Evolutionary conservation across 2,329 filamentous ascomycete species (phyloP).

Genomic region (Diplodia mutila): DNA sequence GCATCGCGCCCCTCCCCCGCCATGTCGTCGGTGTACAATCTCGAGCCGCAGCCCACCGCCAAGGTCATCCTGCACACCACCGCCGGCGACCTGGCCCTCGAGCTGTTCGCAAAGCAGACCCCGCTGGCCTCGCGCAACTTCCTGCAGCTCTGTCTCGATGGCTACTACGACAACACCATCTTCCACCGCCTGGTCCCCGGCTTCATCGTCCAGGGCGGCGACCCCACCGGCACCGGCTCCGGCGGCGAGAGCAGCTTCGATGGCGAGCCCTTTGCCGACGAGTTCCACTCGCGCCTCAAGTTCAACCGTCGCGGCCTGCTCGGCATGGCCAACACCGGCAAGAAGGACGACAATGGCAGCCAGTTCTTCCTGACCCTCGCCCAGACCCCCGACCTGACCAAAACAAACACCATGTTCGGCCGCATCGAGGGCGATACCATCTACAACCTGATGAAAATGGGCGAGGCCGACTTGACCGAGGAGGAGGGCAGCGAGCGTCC

Average conservation of each 20-base stretch:
- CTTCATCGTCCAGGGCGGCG: slow-evolving; percentile 93
- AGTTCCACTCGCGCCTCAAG: slow-evolving; percentile 88
- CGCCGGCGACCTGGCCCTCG: slow-evolving; percentile 83
- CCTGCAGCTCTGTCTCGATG: slow-evolving; percentile 89
- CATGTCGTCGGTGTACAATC: slow-evolving; percentile 92
- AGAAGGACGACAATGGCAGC: slow-evolving; percentile 80
- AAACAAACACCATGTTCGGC: slow-evolving; percentile 92
- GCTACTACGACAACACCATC: slow-evolving; percentile 90
- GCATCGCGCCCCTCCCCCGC: slow-evolving; percentile 16
- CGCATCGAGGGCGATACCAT: slow-evolving; percentile 91
- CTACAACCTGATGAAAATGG: slow-evolving; percentile 93
- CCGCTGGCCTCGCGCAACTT: slow-evolving; percentile 94
- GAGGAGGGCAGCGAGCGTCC: slow-evolving; percentile 80
- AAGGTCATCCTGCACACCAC: slow-evolving; percentile 91
- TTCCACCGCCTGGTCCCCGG: slow-evolving; percentile 92
- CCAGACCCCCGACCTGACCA: slow-evolving; percentile 79
- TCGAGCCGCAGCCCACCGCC: slow-evolving; percentile 91
- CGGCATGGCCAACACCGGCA: slow-evolving; percentile 92
- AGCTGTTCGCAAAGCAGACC: slow-evolving; percentile 93
- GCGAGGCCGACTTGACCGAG: slow-evolving; percentile 77
- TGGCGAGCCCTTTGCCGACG: slow-evolving; percentile 80
- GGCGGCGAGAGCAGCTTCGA: slow-evolving; percentile 93
- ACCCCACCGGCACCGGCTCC: slow-evolving; percentile 88
- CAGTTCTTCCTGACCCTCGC: slow-evolving; percentile 97
- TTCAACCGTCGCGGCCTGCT: slow-evolving; percentile 89